These are phyloP conservation scores for Leccinum longicurvipes DNA, from an alignment of 768 basidiomycete species.

Conservation along the genomic window DNA sequence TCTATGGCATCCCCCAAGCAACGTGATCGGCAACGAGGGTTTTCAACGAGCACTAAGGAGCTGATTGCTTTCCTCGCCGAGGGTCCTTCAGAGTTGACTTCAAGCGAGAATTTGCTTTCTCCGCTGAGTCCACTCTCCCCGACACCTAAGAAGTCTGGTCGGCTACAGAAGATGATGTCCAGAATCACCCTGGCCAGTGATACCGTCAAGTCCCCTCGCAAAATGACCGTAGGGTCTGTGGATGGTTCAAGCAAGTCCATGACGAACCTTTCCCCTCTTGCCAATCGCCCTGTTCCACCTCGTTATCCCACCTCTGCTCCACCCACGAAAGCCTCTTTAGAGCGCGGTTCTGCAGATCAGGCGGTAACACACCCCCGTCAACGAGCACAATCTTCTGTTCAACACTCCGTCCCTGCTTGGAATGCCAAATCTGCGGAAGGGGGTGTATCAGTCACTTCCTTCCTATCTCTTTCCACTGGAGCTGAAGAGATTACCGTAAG, in stretches of 20 bases:
- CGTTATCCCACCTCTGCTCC: slow-evolving; percentile 47
- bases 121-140: slow-evolving; percentile 28
- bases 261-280: slow-evolving; percentile 46
- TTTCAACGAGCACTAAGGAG: slow-evolving; percentile 47
- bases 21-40: slow-evolving; percentile 30
- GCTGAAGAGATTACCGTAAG: not conserved
- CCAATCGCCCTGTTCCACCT: slow-evolving; percentile 60
- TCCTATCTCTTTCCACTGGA: slow-evolving; percentile 6
- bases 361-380: slow-evolving; percentile 17
- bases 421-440: slow-evolving; percentile 14
- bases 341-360: slow-evolving; percentile 25
- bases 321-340: slow-evolving; percentile 43
- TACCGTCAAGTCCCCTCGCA: slow-evolving; percentile 31
- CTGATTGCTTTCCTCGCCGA: slow-evolving; percentile 57
- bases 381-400: slow-evolving; percentile 27
- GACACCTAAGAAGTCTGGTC: slow-evolving; percentile 47
- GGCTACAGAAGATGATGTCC: slow-evolving; percentile 82
- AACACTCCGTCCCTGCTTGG: slow-evolving; percentile 19
- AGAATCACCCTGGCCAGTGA: slow-evolving; percentile 55
- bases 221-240: slow-evolving; percentile 24
- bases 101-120: slow-evolving; percentile 43
- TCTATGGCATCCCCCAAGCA: slow-evolving; percentile 38
- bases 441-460: slow-evolving; percentile 3
- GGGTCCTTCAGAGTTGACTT: slow-evolving; percentile 45
- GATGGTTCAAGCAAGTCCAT: slow-evolving; percentile 32